Conservation (phyloP, 495 filamentous ascomycete species). For the Mytilinidion resinicola region DNA sequence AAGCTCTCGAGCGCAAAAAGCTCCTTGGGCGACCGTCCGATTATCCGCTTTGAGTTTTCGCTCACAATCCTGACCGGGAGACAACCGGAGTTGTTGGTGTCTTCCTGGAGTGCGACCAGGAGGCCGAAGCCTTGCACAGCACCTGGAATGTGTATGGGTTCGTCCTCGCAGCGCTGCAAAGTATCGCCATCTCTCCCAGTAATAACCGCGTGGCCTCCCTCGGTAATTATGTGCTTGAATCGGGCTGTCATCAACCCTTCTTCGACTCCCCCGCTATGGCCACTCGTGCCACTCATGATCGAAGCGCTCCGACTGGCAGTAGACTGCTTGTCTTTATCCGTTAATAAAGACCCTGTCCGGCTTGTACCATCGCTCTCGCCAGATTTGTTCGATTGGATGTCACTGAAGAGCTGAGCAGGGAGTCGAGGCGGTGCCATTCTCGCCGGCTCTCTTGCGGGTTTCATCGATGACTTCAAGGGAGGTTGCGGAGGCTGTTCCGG, state of each 20-base stretch:
- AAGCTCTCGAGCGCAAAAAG: constrained; percentile 73
- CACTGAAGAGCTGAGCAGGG: constrained; percentile 26
- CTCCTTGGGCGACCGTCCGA: constrained; percentile 71
- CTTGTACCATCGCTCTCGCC: constrained; percentile 9
- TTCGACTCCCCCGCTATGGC: constrained; percentile 27
- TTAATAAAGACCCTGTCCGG: background rate
- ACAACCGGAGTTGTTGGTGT: constrained; percentile 56
- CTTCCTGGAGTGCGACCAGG: constrained; percentile 69
- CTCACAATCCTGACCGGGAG: constrained; percentile 73
- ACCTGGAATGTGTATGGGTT: constrained; percentile 87
- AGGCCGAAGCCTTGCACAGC: constrained; percentile 84
- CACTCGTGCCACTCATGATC: constrained; percentile 10
- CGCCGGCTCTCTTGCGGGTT: background rate
- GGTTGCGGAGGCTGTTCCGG: background rate
- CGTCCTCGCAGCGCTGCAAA: constrained; percentile 81
- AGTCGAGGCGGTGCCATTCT: constrained; percentile 11
- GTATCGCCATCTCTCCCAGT: constrained; percentile 66
- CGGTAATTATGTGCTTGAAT: constrained; percentile 73
- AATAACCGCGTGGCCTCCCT: constrained; percentile 78
- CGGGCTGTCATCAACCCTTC: constrained; percentile 55
- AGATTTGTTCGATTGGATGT: constrained; percentile 20
- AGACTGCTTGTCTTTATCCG: background rate
- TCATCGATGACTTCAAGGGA: background rate
- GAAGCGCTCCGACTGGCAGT: constrained; percentile 11
- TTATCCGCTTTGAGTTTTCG: constrained; percentile 73